These are phyloP conservation scores for Paraconiothyrium sp. DNA, from an alignment of 2,329 filamentous ascomycete species.

Conservation along the genomic window DNA sequence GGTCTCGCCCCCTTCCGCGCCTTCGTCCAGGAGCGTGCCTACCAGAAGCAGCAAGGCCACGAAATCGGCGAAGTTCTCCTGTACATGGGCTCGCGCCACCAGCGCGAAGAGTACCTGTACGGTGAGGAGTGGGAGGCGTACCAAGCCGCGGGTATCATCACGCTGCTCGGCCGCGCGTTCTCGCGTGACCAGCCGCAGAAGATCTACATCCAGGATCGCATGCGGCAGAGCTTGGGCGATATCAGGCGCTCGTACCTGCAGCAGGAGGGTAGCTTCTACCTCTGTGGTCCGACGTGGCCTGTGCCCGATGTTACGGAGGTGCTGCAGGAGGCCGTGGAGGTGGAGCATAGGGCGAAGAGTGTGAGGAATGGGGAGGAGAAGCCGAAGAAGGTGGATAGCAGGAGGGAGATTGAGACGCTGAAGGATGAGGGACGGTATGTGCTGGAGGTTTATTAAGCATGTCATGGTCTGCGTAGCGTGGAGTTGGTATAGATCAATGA, in stretches of 20 bases:
- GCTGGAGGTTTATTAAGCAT: conserved; percentile 86
- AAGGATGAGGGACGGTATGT: conserved; percentile 97
- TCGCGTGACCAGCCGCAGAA: conserved; percentile 96
- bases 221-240: conserved; percentile 85
- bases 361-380: conserved; percentile 52
- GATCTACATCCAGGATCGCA: conserved; percentile 99
- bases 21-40: conserved; percentile 96
- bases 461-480: not conserved
- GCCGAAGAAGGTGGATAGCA: conserved; percentile 80
- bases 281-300: conserved; percentile 98
- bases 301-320: conserved; percentile 96
- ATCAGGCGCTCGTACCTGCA: conserved; percentile 87
- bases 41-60: conserved; percentile 97
- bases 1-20: conserved; percentile 99
- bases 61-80: conserved; percentile 91
- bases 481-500: conserved; percentile 11
- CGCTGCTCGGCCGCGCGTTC: conserved; percentile 91
- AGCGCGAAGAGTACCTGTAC: conserved; percentile 98
- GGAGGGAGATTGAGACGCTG: conserved; percentile 93
- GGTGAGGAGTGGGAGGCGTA: conserved; percentile 99
- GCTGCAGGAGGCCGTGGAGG: conserved; percentile 87
- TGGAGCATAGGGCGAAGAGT: conserved; percentile 71
- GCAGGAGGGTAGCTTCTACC: conserved; percentile 92
- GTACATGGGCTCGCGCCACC: conserved; percentile 96
- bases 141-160: conserved; percentile 93